Evolutionary conservation across 148 eudicot genomes (phyloP).

Genomic region (Arctostaphylos glauca): DNA sequence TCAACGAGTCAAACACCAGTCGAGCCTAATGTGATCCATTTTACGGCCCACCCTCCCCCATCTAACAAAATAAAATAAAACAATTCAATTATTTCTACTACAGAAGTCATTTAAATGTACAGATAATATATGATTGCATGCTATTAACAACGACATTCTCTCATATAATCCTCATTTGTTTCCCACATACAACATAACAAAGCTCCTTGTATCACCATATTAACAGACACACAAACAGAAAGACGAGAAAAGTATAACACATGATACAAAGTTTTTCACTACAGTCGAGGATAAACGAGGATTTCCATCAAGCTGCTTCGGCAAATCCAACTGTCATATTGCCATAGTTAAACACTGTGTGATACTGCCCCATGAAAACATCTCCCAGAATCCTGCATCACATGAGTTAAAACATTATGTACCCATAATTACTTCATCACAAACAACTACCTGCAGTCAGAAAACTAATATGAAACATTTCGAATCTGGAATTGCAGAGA

Average conservation of each 20-base stretch:
- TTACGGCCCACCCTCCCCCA: too few species aligned
- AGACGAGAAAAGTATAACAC: not conserved
- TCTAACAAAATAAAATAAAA: too few species aligned
- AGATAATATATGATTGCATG: not conserved
- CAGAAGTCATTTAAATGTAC: too few species aligned
- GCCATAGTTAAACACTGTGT: conserved; percentile 71
- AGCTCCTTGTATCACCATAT: not conserved
- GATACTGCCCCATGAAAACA: conserved; percentile 69
- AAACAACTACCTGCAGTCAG: not conserved
- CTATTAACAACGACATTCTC: not conserved
- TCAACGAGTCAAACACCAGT: too few species aligned
- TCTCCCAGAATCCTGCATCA: conserved; percentile 77
- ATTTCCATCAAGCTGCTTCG: conserved; percentile 54
- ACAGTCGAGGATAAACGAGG: not conserved
- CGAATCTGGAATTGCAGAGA: not conserved
- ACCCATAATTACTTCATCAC: not conserved
- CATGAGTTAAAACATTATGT: not conserved
- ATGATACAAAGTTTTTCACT: not conserved
- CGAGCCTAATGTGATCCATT: too few species aligned
- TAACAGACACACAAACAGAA: not conserved
- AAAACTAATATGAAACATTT: not conserved
- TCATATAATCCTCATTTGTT: not conserved
- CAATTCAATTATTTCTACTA: too few species aligned
- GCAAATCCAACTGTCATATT: conserved; percentile 71
- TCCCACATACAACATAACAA: not conserved